These are phyloP conservation scores for Geotrichum fermentans DNA, from an alignment of 1,139 yeast genomes.

Conservation along the genomic window DNA sequence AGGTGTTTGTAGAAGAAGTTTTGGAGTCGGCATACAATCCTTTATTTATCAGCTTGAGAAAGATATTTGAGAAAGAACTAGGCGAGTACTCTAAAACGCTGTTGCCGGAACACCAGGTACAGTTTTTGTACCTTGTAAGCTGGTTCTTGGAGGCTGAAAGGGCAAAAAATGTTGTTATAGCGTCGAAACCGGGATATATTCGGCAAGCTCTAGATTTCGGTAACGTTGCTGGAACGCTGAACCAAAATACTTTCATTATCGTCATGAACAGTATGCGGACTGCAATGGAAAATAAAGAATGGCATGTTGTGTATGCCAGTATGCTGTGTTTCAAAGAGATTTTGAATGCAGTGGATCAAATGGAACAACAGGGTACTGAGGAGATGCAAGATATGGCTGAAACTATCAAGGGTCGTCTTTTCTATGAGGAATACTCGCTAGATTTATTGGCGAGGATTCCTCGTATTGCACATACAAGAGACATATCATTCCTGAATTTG, in stretches of 20 bases:
- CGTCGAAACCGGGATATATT: slow-evolving; percentile 16
- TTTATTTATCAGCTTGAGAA: slow-evolving; percentile 51
- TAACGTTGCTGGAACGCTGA: slow-evolving; percentile 61
- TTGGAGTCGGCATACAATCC: slow-evolving; percentile 74
- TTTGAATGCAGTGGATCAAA: slow-evolving; percentile 49
- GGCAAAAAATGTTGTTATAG: slow-evolving; percentile 18
- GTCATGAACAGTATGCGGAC: slow-evolving; percentile 54
- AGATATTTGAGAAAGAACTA: slow-evolving; percentile 46
- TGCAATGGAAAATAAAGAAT: slow-evolving; percentile 39
- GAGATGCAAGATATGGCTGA: slow-evolving; percentile 48
- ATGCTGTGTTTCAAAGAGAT: slow-evolving; percentile 67
- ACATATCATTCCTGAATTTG: slow-evolving; percentile 58
- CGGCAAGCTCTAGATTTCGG: slow-evolving; percentile 45
- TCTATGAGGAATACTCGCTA: slow-evolving; percentile 62
- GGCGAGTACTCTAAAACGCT: slow-evolving; percentile 26
- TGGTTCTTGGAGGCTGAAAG: slow-evolving; percentile 58
- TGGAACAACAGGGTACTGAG: slow-evolving; percentile 41
- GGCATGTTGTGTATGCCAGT: slow-evolving; percentile 53
- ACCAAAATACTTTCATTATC: slow-evolving; percentile 60
- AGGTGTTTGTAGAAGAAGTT: slow-evolving; percentile 52
- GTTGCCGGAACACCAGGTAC: slow-evolving; percentile 38
- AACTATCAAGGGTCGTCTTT: slow-evolving; percentile 50
- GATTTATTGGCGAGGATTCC: slow-evolving; percentile 58
- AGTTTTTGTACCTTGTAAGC: slow-evolving; percentile 57
- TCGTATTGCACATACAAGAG: slow-evolving; percentile 58